These are phyloP conservation scores for Globisporangium carolinianum DNA, from an alignment of 352 stramenopile genomes.

Conservation along the genomic window DNA sequence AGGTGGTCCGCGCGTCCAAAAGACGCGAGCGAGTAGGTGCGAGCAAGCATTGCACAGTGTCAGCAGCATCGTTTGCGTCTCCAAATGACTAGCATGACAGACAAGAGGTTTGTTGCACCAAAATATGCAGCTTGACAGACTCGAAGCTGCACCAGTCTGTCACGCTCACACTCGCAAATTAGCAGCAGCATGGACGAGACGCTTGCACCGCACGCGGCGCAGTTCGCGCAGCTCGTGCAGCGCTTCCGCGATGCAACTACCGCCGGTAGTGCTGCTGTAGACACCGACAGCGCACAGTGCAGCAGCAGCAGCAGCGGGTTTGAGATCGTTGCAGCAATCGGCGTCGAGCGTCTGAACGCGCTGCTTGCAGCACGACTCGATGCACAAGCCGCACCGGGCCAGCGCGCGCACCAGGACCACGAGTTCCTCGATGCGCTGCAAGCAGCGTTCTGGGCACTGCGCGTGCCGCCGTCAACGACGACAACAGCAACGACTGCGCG, in stretches of 20 bases:
- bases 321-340: slow-evolving; percentile 11
- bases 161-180: too few species aligned
- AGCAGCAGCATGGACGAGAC: neutral
- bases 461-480: neutral
- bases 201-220: too few species aligned
- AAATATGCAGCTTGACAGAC: too few species aligned
- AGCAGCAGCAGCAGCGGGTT: slow-evolving; percentile 8
- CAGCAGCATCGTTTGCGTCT: too few species aligned
- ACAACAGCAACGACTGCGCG: slow-evolving; percentile 2
- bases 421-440: slow-evolving; percentile 25
- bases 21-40: neutral
- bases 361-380: slow-evolving; percentile 16
- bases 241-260: slow-evolving; percentile 11
- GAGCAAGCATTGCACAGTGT: too few species aligned
- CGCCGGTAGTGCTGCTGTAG: neutral
- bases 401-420: slow-evolving; percentile 24
- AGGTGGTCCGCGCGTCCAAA: neutral
- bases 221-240: slow-evolving; percentile 21
- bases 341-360: slow-evolving; percentile 19
- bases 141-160: neutral
- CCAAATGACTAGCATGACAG: neutral
- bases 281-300: neutral
- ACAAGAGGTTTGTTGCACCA: neutral
- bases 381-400: slow-evolving; percentile 15
- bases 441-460: slow-evolving; percentile 31